A percentile compares a stretch with the other conserved stretches of the same genome.
Conservation (phyloP, 192 early-diverging fungal species). For the Rhizophlyctis rosea region DNA sequence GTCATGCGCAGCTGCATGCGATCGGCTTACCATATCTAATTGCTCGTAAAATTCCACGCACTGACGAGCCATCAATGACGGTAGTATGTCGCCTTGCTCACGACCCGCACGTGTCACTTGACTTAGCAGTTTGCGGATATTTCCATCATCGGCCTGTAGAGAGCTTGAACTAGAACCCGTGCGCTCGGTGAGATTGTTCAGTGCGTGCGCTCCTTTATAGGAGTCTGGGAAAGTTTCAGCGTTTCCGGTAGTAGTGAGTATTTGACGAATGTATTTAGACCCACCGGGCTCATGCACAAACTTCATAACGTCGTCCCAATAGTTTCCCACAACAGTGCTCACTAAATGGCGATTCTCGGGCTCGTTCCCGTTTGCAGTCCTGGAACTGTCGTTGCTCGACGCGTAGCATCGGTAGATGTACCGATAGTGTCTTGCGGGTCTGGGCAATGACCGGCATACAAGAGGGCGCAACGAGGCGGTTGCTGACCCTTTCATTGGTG, state of each 20-base stretch:
- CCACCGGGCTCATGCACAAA: slow-evolving; percentile 16
- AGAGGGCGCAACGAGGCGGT: too few relatives aligned
- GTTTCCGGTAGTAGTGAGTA: not conserved
- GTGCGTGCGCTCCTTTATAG: not conserved
- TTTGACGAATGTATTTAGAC: not conserved
- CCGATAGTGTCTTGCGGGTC: too few relatives aligned
- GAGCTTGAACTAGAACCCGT: not conserved
- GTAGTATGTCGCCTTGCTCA: slow-evolving; percentile 35
- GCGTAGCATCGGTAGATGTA: too few relatives aligned
- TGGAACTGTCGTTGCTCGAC: too few relatives aligned
- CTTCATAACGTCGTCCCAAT: slow-evolving; percentile 37
- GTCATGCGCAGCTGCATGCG: not conserved
- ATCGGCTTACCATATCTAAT: slow-evolving; percentile 22
- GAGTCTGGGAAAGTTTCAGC: not conserved
- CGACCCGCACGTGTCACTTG: slow-evolving; percentile 12
- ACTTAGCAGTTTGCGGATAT: slow-evolving; percentile 16
- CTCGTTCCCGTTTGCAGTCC: too few relatives aligned
- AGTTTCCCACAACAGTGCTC: slow-evolving; percentile 23
- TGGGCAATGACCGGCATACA: too few relatives aligned
- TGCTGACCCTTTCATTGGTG: too few relatives aligned
- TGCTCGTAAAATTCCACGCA: slow-evolving; percentile 37
- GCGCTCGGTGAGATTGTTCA: not conserved
- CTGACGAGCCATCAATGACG: slow-evolving; percentile 19
- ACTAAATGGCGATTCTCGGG: too few relatives aligned
- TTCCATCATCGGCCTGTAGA: slow-evolving; percentile 16